Conservation (phyloP, 2,329 filamentous ascomycete species). For the Septoria petroselini region DNA sequence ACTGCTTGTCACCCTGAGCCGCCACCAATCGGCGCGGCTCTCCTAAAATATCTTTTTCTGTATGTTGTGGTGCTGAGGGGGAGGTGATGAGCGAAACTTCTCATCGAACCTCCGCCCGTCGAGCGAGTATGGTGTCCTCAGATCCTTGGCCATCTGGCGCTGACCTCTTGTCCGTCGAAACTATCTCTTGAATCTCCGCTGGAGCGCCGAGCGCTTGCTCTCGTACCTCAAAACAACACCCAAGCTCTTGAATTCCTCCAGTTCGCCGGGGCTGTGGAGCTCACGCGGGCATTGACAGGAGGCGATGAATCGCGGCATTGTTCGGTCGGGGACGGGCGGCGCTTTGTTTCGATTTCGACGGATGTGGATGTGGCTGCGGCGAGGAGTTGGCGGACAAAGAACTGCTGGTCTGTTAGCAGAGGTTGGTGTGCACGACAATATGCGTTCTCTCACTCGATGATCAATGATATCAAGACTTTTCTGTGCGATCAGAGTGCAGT, state of each 20-base stretch:
- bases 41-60: neutral
- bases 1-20: neutral
- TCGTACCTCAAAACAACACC: neutral
- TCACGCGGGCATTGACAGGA: neutral
- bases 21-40: neutral
- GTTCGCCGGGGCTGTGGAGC: neutral
- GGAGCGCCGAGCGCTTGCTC: neutral
- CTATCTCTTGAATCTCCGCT: constrained; percentile 1
- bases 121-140: constrained; percentile 6
- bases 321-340: neutral
- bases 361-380: no score
- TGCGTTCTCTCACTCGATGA: no score
- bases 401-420: no score
- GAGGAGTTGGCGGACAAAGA: no score
- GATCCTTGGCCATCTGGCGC: neutral
- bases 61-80: neutral
- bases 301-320: neutral
- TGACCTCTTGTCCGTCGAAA: neutral
- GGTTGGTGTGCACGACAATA: no score
- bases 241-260: neutral
- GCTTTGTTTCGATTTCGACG: no score
- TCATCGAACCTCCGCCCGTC: neutral
- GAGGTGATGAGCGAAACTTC: neutral
- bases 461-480: no score
- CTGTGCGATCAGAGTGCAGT: no score